A percentile compares a stretch with the other conserved stretches of the same genome.
phyloP scores from a whole-genome alignment of 106 monocot species.

The Dioscorea alata region DNA sequence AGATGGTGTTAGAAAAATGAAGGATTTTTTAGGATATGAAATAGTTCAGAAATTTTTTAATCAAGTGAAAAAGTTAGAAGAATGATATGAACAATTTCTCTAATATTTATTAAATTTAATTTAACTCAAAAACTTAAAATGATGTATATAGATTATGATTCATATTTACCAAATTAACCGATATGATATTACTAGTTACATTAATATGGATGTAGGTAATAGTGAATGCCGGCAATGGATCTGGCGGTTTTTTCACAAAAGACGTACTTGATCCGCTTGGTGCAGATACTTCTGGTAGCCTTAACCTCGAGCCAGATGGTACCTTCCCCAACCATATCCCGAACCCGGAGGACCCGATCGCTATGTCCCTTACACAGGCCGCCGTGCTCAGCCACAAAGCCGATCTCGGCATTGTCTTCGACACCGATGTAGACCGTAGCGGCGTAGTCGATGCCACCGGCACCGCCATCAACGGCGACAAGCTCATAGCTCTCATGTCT shows the following conservation, averaged over 20 bases:
- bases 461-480: slow-evolving; percentile 36
- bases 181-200: too few relatives aligned
- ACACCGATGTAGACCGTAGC: slow-evolving; percentile 66
- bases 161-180: too few relatives aligned
- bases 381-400: slow-evolving; percentile 30
- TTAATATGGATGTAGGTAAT: slow-evolving; percentile 35
- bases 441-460: slow-evolving; percentile 44
- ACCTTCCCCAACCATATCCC: slow-evolving; percentile 57
- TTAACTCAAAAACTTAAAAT: too few relatives aligned
- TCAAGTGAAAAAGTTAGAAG: too few relatives aligned
- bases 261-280: slow-evolving; percentile 42
- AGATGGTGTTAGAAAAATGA: too few relatives aligned
- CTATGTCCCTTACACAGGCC: slow-evolving; percentile 39
- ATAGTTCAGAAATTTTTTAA: too few relatives aligned
- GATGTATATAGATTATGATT: too few relatives aligned
- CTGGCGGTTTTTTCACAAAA: slow-evolving; percentile 54
- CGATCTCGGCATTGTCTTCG: slow-evolving; percentile 52
- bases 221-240: slow-evolving; percentile 61
- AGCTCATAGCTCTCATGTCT: slow-evolving; percentile 47
- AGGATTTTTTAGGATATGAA: too few relatives aligned
- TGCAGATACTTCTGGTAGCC: slow-evolving; percentile 47
- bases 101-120: too few relatives aligned
- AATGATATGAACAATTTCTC: too few relatives aligned
- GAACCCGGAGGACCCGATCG: slow-evolving; percentile 44
- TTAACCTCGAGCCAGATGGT: slow-evolving; percentile 47